These are phyloP conservation scores for Thermomyces lanuginosus DNA, from an alignment of 2,329 filamentous ascomycete species.

Conservation along the genomic window DNA sequence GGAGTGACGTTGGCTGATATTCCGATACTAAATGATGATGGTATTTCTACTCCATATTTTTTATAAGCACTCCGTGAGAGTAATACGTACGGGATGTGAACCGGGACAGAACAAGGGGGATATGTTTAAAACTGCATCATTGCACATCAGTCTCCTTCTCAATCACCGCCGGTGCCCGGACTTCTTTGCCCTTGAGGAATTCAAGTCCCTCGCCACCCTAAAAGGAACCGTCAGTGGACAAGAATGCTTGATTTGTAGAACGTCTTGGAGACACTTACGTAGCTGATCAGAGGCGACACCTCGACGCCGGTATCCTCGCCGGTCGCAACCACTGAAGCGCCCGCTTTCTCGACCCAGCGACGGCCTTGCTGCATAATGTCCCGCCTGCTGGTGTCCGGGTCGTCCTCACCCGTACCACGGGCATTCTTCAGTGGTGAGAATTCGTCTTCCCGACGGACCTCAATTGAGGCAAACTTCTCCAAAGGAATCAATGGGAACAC, in stretches of 20 bases:
- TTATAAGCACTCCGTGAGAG: too few relatives aligned
- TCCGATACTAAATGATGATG: too few relatives aligned
- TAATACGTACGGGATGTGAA: too few relatives aligned
- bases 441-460: conserved; percentile 92
- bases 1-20: too few relatives aligned
- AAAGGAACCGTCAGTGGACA: conserved; percentile 8
- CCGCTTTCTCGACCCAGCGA: conserved; percentile 68
- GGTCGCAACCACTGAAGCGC: conserved; percentile 56
- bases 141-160: conserved; percentile 38
- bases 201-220: conserved; percentile 48
- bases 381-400: conserved; percentile 77
- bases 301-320: conserved; percentile 54
- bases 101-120: too few relatives aligned
- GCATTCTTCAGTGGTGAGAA: conserved; percentile 96
- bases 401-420: conserved; percentile 71
- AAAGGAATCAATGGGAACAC: conserved; percentile 82
- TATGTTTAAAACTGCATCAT: too few relatives aligned
- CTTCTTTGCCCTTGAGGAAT: conserved; percentile 41
- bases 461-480: conserved; percentile 83
- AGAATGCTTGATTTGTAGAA: conserved; percentile 1
- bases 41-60: too few relatives aligned
- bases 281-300: conserved; percentile 84
- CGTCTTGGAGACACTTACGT: conserved; percentile 48
- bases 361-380: conserved; percentile 84
- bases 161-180: conserved; percentile 48